A percentile compares a stretch with the other conserved stretches of the same genome.
Conservation (phyloP, 1,284 basidiomycete species). For the Pholiota adiposa region DNA sequence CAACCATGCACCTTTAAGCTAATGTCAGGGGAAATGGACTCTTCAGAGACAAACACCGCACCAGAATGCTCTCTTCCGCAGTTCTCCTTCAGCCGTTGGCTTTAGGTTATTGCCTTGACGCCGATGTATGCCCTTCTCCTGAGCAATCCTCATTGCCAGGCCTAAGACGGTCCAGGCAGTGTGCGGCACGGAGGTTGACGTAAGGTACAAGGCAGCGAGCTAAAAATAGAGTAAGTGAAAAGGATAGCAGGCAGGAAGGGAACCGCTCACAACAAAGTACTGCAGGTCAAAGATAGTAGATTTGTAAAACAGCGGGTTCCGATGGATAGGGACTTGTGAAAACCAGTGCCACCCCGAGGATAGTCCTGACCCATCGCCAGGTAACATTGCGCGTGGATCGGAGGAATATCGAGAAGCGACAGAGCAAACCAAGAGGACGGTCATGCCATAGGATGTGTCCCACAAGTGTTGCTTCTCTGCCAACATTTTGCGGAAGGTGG, state of each 20-base stretch:
- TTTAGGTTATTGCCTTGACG: conserved; percentile 40
- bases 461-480: conserved; percentile 49
- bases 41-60: neutral
- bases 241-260: neutral
- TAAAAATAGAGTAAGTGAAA: conserved; percentile 12
- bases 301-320: conserved; percentile 50
- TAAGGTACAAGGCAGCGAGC: conserved; percentile 34
- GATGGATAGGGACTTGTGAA: conserved; percentile 53
- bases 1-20: conserved; percentile 53
- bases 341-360: conserved; percentile 75
- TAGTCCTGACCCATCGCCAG: conserved; percentile 40
- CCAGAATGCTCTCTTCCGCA: conserved; percentile 79
- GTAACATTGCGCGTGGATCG: conserved; percentile 62
- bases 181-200: conserved; percentile 32
- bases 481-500: conserved; percentile 57
- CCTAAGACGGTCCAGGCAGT: conserved; percentile 35
- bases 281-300: conserved; percentile 70
- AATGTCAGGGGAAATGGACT: neutral
- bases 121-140: conserved; percentile 52
- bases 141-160: conserved; percentile 38
- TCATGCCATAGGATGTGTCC: conserved; percentile 55
- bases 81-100: conserved; percentile 52
- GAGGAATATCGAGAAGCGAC: conserved; percentile 60
- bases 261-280: conserved; percentile 43
- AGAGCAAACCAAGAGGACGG: conserved; percentile 64